These are phyloP conservation scores for Neobulgaria alba DNA, from an alignment of 2,329 filamentous ascomycete genomes.

Conservation along the genomic window DNA sequence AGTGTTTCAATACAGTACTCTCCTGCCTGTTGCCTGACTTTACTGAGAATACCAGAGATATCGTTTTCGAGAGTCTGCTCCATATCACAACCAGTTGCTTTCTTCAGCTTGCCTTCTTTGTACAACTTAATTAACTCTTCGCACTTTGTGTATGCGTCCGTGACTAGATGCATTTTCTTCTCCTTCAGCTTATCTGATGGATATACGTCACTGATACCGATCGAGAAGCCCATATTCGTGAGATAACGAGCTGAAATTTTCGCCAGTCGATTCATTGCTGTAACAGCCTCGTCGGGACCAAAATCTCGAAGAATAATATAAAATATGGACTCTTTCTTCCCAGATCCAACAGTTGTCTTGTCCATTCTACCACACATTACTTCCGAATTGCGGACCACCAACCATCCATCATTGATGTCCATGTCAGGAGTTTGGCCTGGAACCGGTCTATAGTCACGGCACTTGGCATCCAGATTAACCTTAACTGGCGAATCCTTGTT, in stretches of 20 bases:
- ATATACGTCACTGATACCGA: constrained; percentile 91
- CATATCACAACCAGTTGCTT: constrained; percentile 82
- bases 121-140: constrained; percentile 77
- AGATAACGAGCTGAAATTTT: constrained; percentile 84
- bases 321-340: constrained; percentile 96
- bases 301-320: constrained; percentile 95
- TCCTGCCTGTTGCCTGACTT: constrained; percentile 85
- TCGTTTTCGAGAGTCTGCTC: constrained; percentile 86
- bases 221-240: constrained; percentile 88
- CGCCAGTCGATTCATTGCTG: constrained; percentile 88
- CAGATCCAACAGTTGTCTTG: constrained; percentile 92
- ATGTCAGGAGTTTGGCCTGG: constrained; percentile 55
- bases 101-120: constrained; percentile 71
- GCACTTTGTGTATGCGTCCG: constrained; percentile 69
- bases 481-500: constrained; percentile 75
- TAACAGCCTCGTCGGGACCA: constrained; percentile 78
- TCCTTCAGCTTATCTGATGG: constrained; percentile 62
- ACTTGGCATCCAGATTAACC: constrained; percentile 89
- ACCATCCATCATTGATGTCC: constrained; percentile 79
- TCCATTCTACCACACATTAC: constrained; percentile 98
- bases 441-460: constrained; percentile 66
- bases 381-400: constrained; percentile 92
- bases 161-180: constrained; percentile 69
- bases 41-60: constrained; percentile 85
- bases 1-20: constrained; percentile 83